phyloP scores from a whole-genome alignment of 441 rosid genomes.

The Mallotus japonicus region DNA sequence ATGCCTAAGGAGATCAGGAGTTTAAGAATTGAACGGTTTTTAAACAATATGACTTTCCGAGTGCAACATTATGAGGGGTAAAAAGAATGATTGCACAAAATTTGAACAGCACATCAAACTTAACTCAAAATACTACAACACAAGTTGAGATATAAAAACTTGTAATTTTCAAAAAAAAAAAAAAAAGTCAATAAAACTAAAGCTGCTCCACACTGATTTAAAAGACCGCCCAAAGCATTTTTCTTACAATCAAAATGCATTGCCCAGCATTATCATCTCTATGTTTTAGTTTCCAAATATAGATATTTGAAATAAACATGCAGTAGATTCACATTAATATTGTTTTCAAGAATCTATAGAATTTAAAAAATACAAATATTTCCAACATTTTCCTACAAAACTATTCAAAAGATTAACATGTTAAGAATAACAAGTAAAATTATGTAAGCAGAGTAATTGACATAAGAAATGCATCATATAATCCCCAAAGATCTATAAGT shows the following conservation, averaged over 20 bases:
- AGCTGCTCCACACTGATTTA: neutral
- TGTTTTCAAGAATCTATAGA: neutral
- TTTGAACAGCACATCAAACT: no score
- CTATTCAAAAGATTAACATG: neutral
- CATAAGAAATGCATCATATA: no score
- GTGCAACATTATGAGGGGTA: neutral
- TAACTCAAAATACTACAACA: neutral
- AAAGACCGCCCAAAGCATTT: neutral
- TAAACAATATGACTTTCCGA: neutral
- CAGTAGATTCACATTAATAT: neutral
- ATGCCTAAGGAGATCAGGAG: neutral
- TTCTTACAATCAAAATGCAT: neutral
- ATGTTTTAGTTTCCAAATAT: neutral
- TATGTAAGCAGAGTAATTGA: no score
- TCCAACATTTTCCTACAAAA: neutral
- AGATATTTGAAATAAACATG: neutral
- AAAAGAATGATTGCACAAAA: no score
- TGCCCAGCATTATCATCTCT: neutral
- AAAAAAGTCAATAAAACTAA: neutral
- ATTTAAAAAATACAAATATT: neutral
- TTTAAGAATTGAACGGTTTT: neutral
- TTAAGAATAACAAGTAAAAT: no score
- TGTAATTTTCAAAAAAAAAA: neutral
- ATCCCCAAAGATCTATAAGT: no score
- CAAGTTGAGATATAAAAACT: no score